Base-by-base conservation (phyloP, 306 rosid species). In the Sechiopsis laciniata region DNA sequence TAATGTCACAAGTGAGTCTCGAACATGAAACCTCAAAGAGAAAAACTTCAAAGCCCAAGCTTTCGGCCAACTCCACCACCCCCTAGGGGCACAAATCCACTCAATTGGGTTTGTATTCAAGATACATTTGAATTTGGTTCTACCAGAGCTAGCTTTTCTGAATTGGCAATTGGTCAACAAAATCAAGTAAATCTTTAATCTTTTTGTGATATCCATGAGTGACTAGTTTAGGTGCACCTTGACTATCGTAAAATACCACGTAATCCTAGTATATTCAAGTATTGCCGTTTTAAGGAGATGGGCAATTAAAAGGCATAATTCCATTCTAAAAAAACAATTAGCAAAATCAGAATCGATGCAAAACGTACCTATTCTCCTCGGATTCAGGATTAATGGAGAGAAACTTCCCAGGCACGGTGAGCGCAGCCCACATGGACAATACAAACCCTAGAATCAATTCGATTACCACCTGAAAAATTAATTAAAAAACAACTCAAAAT, bases 311-410 rank as follows among this genome's bases (percentile, higher is more conserved):
- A 7, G 69, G 50, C 21, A 13, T 13, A 37, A n/a, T 64, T 64
- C 50, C 24, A 17, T 16, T 17, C 70, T 21, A 21, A 58, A 21
- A 58, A 37, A 63, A 7, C 45, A 37, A 5, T 37, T 37, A 37
- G 7, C 45, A 37, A 2, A 32, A 32, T 32, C 37, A 32, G 0
- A 32, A 1, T 2, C 6, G 4, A 32, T 32, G 37, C 19, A 22
- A 61, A 77, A 54, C 14, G 32, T 84, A 92, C 97, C 92, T 85
- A 75, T 92, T 92, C 85, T 92, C 97, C 53, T 89, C 97, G 48
- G 96, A 84, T 45, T 89, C 69, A 42, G 90, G 95, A 57, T 80
- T 90, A 69, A 89, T 92, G 8, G 95, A 92, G 53, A 80, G 85
- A 80, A 89, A 86, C 70, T 83, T 88, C 72, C 96, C 97, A 0